Conservation (phyloP, 768 basidiomycete genomes). For the Gymnopilus junonius region DNA sequence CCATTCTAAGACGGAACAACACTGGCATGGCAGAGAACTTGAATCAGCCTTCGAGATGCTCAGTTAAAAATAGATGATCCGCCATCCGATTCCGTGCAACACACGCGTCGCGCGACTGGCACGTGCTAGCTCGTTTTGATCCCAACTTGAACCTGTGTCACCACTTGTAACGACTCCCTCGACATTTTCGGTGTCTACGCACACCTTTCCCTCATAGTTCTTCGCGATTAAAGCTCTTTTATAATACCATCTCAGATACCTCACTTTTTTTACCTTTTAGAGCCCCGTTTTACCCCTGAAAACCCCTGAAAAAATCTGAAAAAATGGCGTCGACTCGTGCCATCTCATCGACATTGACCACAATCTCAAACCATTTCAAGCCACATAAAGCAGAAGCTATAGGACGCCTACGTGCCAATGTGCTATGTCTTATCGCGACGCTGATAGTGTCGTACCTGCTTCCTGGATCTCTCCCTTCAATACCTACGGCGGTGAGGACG, state of each 20-base stretch:
- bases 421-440: slow-evolving; percentile 36
- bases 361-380: slow-evolving; percentile 39
- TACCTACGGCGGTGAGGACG: slow-evolving; percentile 36
- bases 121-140: not conserved
- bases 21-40: too few relatives aligned
- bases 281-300: too few relatives aligned
- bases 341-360: slow-evolving; percentile 4
- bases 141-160: not conserved
- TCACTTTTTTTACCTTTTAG: not conserved
- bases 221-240: not conserved
- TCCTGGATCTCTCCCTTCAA: slow-evolving; percentile 39
- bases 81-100: not conserved
- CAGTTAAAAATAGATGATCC: not conserved
- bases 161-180: not conserved
- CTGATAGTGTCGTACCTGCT: slow-evolving; percentile 42
- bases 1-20: too few relatives aligned
- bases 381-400: slow-evolving; percentile 50
- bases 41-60: too few relatives aligned
- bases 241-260: too few relatives aligned
- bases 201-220: not conserved
- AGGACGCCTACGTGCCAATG: slow-evolving; percentile 45
- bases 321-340: not conserved
- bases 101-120: not conserved
- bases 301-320: not conserved
- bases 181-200: not conserved